Percentiles rank a stretch among this genome's conserved stretches.
These are phyloP conservation scores for Phaseolus coccineus DNA, from an alignment of 331 rosid genomes.

Conservation along the genomic window DNA sequence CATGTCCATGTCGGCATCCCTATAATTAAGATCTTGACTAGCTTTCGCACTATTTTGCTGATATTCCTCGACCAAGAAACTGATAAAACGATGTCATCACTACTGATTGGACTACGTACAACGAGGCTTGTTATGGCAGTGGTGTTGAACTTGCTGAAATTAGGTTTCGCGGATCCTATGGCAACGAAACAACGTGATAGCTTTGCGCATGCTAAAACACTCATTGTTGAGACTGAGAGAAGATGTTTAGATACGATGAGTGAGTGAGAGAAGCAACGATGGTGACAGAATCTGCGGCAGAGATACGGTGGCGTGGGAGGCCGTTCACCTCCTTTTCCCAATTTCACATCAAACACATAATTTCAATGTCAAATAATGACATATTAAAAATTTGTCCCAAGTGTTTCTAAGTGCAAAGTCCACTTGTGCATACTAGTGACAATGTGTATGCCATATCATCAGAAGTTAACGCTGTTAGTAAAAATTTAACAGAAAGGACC, in stretches of 20 bases:
- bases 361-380: too few relatives aligned
- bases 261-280: not conserved
- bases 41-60: conserved; percentile 20
- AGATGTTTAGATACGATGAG: not conserved
- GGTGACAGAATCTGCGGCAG: not conserved
- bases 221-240: conserved; percentile 2
- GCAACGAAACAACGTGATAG: conserved; percentile 27
- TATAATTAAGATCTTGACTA: conserved; percentile 65
- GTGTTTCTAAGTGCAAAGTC: too few relatives aligned
- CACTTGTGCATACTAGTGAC: too few relatives aligned
- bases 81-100: conserved; percentile 20
- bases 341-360: too few relatives aligned
- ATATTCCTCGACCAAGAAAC: conserved; percentile 5
- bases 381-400: too few relatives aligned
- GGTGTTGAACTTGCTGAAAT: not conserved
- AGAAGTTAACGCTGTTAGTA: too few relatives aligned
- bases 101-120: conserved; percentile 3
- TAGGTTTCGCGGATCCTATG: conserved; percentile 25
- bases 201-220: conserved; percentile 39
- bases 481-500: too few relatives aligned
- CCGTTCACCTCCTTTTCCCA: not conserved
- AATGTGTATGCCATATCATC: too few relatives aligned
- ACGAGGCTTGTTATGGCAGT: conserved; percentile 7
- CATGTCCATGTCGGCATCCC: conserved; percentile 89
- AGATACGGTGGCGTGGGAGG: not conserved